Evolutionary conservation across 768 basidiomycete genomes (phyloP).

Genomic region (Coprinopsis marcescibilis): DNA sequence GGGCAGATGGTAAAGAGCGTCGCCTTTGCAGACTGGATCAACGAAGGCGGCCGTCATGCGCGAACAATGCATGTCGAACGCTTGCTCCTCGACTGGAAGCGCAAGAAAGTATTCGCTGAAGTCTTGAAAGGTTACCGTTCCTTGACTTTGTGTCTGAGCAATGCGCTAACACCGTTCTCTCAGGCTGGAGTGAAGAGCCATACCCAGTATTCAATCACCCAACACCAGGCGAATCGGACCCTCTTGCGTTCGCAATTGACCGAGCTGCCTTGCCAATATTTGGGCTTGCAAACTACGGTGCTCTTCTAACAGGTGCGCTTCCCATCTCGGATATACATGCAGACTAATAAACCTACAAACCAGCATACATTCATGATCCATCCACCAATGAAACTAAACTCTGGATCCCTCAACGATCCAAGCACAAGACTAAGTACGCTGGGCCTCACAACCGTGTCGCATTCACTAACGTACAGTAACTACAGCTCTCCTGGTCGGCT

Average conservation of each 20-base stretch:
- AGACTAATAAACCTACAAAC: not conserved
- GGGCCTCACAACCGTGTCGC: not conserved
- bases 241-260: slow-evolving; percentile 37
- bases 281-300: slow-evolving; percentile 39
- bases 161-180: not conserved
- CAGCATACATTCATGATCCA: slow-evolving; percentile 31
- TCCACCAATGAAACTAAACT: slow-evolving; percentile 23
- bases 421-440: slow-evolving; percentile 32
- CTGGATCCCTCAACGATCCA: slow-evolving; percentile 38
- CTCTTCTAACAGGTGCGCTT: slow-evolving; percentile 31
- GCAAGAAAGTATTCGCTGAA: slow-evolving; percentile 21
- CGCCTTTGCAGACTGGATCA: slow-evolving; percentile 30
- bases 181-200: slow-evolving; percentile 30
- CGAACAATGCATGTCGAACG: slow-evolving; percentile 28
- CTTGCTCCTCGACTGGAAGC: slow-evolving; percentile 26
- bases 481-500: slow-evolving; percentile 31
- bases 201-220: slow-evolving; percentile 28
- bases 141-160: not conserved
- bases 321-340: not conserved
- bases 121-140: slow-evolving; percentile 22
- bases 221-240: slow-evolving; percentile 16
- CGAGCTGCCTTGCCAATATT: slow-evolving; percentile 40
- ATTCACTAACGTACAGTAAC: not conserved
- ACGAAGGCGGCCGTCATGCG: slow-evolving; percentile 26
- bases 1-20: slow-evolving; percentile 12